These are phyloP conservation scores for Trifolium repens DNA, from an alignment of 306 rosid species.

Conservation along the genomic window DNA sequence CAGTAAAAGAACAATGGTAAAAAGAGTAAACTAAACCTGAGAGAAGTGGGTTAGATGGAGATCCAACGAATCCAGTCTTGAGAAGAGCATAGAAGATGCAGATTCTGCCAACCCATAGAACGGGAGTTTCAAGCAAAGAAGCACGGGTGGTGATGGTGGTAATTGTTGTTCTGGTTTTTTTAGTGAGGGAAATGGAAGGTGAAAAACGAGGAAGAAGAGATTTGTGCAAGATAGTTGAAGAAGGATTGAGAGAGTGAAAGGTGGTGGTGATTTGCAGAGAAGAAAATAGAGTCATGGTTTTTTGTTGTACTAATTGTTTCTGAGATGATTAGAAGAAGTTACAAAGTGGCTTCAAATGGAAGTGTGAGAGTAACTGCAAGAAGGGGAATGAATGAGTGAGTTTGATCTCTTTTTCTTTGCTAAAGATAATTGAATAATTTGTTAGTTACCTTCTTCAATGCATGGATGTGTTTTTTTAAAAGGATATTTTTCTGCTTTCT, in stretches of 20 bases:
- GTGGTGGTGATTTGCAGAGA: slow-evolving; percentile 46
- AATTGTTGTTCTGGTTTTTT: not conserved
- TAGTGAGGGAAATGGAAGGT: slow-evolving; percentile 46
- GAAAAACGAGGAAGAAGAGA: slow-evolving; percentile 50
- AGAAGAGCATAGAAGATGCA: slow-evolving; percentile 88
- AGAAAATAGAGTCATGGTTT: slow-evolving; percentile 62
- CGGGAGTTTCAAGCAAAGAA: slow-evolving; percentile 80
- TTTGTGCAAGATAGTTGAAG: slow-evolving; percentile 53
- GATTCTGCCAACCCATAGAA: slow-evolving; percentile 84
- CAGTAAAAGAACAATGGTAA: not conserved
- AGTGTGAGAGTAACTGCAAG: not conserved
- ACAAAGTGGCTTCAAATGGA: not conserved
- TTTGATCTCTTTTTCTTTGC: not conserved
- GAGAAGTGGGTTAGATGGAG: slow-evolving; percentile 76
- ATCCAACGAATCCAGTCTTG: slow-evolving; percentile 89
- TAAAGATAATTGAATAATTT: too few relatives aligned
- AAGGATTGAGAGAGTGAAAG: slow-evolving; percentile 25
- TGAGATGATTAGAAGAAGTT: not conserved
- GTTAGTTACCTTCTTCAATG: too few relatives aligned
- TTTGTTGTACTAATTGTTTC: not conserved
- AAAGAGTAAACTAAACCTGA: slow-evolving; percentile 51
- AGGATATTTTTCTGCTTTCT: not conserved
- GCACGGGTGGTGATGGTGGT: slow-evolving; percentile 39
- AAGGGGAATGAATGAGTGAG: not conserved
- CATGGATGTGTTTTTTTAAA: too few relatives aligned